Percentiles rank a stretch among this genome's conserved stretches.
phyloP scores from a whole-genome alignment of 805 yeast genomes.

The Candida nitratophila region DNA sequence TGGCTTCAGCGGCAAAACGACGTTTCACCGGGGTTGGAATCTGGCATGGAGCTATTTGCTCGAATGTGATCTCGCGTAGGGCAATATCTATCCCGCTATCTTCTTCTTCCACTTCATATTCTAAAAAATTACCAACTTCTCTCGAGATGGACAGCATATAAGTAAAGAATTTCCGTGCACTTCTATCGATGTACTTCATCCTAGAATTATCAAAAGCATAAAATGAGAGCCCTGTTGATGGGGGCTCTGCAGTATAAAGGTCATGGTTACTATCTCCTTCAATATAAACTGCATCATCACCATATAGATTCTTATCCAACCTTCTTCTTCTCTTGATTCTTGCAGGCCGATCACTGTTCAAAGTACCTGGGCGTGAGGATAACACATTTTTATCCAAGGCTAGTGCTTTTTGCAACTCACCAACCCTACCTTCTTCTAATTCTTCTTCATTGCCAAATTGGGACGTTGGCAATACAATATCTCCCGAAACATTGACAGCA shows the following conservation, averaged over 20 bases:
- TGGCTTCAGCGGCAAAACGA: conserved; percentile 11
- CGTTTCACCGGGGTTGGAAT: conserved; percentile 3
- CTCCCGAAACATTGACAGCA: too few relatives aligned
- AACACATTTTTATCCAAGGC: conserved; percentile 2
- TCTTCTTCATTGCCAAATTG: neutral
- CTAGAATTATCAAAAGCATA: neutral
- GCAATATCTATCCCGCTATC: conserved; percentile 1
- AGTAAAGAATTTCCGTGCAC: neutral
- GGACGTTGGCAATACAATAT: too few relatives aligned
- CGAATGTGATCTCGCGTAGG: conserved; percentile 8
- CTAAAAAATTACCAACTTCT: neutral
- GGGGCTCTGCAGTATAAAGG: neutral
- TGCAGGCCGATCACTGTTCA: neutral
- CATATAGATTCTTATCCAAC: neutral
- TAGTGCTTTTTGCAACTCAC: neutral
- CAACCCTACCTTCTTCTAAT: neutral
- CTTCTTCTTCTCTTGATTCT: neutral
- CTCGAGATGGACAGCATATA: neutral
- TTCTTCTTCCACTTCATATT: conserved; percentile 1
- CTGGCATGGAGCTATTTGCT: conserved; percentile 6
- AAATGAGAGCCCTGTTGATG: neutral
- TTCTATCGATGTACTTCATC: neutral
- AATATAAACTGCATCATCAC: neutral
- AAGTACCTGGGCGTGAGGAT: neutral
- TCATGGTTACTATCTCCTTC: neutral